Conservation (phyloP, 1,284 basidiomycete genomes). For the Puccinia horiana region DNA sequence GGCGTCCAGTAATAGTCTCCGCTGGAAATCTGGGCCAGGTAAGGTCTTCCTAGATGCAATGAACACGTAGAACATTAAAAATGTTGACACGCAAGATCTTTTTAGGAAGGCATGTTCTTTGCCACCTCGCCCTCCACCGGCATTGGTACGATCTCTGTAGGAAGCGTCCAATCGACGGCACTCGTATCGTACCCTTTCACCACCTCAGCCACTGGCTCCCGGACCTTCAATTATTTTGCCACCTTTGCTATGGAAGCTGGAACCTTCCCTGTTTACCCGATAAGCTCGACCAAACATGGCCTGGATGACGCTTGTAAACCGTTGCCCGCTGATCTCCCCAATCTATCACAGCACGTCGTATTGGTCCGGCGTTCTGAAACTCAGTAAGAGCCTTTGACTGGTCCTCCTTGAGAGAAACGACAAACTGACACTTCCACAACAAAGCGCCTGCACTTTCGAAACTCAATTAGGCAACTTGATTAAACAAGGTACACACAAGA, state of each 20-base stretch:
- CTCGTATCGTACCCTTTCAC: slow-evolving; percentile 42
- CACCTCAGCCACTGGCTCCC: slow-evolving; percentile 37
- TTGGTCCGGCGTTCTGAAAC: slow-evolving; percentile 45
- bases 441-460: slow-evolving; percentile 44
- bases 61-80: background rate
- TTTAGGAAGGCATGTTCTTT: slow-evolving; percentile 59
- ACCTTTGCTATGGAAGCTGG: slow-evolving; percentile 40
- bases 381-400: slow-evolving; percentile 1
- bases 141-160: slow-evolving; percentile 56
- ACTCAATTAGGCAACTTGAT: slow-evolving; percentile 35
- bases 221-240: slow-evolving; percentile 41
- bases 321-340: background rate
- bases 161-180: slow-evolving; percentile 54
- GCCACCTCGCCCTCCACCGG: slow-evolving; percentile 59
- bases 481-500: slow-evolving; percentile 17
- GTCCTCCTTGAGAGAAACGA: background rate
- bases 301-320: slow-evolving; percentile 43
- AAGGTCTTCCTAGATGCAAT: background rate
- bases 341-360: slow-evolving; percentile 40
- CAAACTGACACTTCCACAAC: background rate
- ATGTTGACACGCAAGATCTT: background rate
- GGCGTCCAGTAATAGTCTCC: slow-evolving; percentile 53
- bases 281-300: slow-evolving; percentile 24
- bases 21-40: slow-evolving; percentile 59
- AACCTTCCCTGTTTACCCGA: slow-evolving; percentile 35